These are phyloP conservation scores for Wallacemonas rigidus DNA, from an alignment of 208 protist species.

Conservation along the genomic window DNA sequence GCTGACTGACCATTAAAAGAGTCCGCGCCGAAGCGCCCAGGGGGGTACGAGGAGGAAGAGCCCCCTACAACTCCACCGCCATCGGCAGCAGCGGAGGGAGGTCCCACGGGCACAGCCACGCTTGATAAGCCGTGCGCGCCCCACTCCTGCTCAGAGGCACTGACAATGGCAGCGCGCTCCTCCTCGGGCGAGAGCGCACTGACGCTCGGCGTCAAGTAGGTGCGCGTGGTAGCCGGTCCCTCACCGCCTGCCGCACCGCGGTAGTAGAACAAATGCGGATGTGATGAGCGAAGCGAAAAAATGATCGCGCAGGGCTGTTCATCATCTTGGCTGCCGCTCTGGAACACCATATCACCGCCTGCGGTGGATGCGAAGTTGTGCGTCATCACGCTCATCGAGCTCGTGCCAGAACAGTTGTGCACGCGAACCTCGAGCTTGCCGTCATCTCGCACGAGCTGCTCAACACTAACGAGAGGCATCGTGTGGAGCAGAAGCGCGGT, in stretches of 20 bases:
- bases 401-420: conserved; percentile 27
- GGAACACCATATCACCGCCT: background rate
- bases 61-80: background rate
- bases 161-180: conserved; percentile 17
- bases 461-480: conserved; percentile 37
- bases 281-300: conserved; percentile 65
- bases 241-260: conserved; percentile 10
- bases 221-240: background rate
- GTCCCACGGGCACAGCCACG: background rate
- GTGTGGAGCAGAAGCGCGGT: background rate
- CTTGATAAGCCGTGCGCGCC: conserved; percentile 20
- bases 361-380: too few relatives aligned
- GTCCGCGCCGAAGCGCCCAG: background rate
- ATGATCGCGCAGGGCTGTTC: conserved; percentile 57
- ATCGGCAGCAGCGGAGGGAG: background rate
- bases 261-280: conserved; percentile 58
- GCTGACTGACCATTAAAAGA: background rate
- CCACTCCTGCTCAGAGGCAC: conserved; percentile 27
- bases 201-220: conserved; percentile 14
- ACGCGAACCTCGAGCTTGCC: conserved; percentile 39
- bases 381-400: too few relatives aligned
- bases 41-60: background rate
- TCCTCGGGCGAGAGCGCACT: background rate
- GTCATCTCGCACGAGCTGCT: conserved; percentile 33
- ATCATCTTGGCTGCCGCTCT: conserved; percentile 8